A percentile compares a stretch with the other conserved stretches of the same genome.
phyloP scores from a whole-genome alignment of 495 filamentous ascomycete genomes.

The Talaromyces ruber region DNA sequence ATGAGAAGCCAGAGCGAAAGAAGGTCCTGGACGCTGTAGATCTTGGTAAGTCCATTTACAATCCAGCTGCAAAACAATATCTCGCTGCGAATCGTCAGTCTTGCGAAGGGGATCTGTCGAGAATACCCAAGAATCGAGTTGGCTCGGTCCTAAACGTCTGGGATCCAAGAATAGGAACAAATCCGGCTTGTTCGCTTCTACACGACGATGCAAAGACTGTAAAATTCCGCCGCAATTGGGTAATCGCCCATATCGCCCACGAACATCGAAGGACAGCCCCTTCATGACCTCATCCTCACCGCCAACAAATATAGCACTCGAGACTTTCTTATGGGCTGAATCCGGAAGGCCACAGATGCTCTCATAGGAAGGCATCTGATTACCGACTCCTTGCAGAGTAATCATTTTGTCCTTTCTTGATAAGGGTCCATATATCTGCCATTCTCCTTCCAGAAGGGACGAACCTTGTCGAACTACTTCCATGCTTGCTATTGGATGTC shows the following conservation, averaged over 20 bases:
- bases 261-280: slow-evolving; percentile 33
- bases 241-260: slow-evolving; percentile 46
- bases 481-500: slow-evolving; percentile 50
- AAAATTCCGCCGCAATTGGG: slow-evolving; percentile 62
- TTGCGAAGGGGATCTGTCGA: slow-evolving; percentile 41
- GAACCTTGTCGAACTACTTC: slow-evolving; percentile 9
- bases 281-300: slow-evolving; percentile 17
- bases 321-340: slow-evolving; percentile 26
- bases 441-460: slow-evolving; percentile 33
- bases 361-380: slow-evolving; percentile 16
- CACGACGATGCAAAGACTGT: slow-evolving; percentile 44
- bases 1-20: not conserved
- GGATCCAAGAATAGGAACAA: slow-evolving; percentile 64
- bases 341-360: slow-evolving; percentile 30
- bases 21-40: not conserved
- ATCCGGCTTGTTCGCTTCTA: slow-evolving; percentile 10
- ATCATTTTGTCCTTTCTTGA: not conserved
- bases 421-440: slow-evolving; percentile 42
- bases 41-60: slow-evolving; percentile 16
- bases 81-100: slow-evolving; percentile 45
- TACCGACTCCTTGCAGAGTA: slow-evolving; percentile 15
- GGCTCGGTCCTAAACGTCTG: slow-evolving; percentile 28
- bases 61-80: slow-evolving; percentile 33
- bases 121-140: slow-evolving; percentile 58
- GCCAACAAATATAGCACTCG: slow-evolving; percentile 26